phyloP scores from a whole-genome alignment of 1,284 basidiomycete species.

The Rhodotorula glutinis region DNA sequence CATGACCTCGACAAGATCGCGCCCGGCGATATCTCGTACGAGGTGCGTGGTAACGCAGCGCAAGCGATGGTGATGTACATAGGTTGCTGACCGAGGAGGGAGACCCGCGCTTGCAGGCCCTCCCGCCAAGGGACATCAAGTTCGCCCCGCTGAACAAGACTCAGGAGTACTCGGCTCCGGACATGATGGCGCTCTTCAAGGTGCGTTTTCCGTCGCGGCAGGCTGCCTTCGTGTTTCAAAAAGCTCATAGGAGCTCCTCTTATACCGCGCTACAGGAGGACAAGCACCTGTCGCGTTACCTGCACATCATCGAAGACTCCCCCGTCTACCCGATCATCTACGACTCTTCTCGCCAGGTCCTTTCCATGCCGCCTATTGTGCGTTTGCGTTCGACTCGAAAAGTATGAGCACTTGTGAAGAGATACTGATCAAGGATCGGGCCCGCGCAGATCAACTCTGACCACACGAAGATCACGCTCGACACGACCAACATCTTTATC shows the following conservation, averaged over 20 bases:
- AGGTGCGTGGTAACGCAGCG: slow-evolving; percentile 49
- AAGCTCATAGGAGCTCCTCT: too few species aligned
- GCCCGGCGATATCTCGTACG: slow-evolving; percentile 58
- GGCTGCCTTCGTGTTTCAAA: too few species aligned
- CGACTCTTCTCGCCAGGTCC: slow-evolving; percentile 76
- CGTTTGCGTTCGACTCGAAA: background rate
- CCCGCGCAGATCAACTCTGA: slow-evolving; percentile 74
- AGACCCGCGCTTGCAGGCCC: slow-evolving; percentile 54
- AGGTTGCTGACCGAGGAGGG: too few species aligned
- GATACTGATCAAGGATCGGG: too few species aligned
- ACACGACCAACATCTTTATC: slow-evolving; percentile 93
- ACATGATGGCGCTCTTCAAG: slow-evolving; percentile 87
- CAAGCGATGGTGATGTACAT: too few species aligned
- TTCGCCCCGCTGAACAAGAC: slow-evolving; percentile 80
- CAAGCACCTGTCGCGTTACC: slow-evolving; percentile 82
- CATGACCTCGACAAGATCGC: slow-evolving; percentile 88
- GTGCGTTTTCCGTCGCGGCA: slow-evolving; percentile 49
- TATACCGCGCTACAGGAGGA: slow-evolving; percentile 62
- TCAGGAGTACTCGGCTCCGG: slow-evolving; percentile 69
- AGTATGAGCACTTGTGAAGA: too few species aligned
- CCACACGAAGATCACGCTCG: slow-evolving; percentile 92
- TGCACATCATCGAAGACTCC: slow-evolving; percentile 89
- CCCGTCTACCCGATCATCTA: slow-evolving; percentile 98
- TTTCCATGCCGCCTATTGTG: slow-evolving; percentile 92
- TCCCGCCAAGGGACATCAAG: slow-evolving; percentile 81